Percentiles rank a stretch among this genome's conserved stretches.
Evolutionary conservation across 345 rosid species (phyloP).

Genomic region (Combretum micranthum): DNA sequence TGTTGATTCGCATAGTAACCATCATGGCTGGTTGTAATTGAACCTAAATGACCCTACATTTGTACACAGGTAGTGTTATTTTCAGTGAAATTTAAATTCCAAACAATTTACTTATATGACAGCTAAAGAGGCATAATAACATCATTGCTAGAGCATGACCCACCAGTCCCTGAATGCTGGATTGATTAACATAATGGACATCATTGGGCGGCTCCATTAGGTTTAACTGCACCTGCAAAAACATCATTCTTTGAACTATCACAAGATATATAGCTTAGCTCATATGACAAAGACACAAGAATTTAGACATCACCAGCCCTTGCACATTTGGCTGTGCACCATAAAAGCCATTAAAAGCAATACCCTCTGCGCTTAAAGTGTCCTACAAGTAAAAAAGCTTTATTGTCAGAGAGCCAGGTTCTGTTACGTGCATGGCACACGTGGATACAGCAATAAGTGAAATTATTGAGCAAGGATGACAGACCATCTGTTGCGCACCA

Average conservation of each 20-base stretch:
- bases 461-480: slow-evolving; percentile 6
- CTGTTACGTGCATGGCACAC: not conserved
- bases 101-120: not conserved
- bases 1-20: slow-evolving; percentile 40
- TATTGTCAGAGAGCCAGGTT: slow-evolving; percentile 1
- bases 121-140: slow-evolving; percentile 4
- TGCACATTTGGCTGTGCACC: slow-evolving; percentile 40
- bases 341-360: slow-evolving; percentile 36
- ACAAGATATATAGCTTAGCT: not conserved
- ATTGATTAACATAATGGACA: slow-evolving; percentile 39
- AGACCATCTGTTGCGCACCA: slow-evolving; percentile 38
- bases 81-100: not conserved
- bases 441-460: no score
- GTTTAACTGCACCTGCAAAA: slow-evolving; percentile 38
- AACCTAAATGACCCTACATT: slow-evolving; percentile 41
- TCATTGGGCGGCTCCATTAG: slow-evolving; percentile 57
- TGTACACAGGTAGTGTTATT: not conserved
- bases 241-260: not conserved
- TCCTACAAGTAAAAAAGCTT: slow-evolving; percentile 26
- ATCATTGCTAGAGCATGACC: not conserved
- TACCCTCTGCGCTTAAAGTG: slow-evolving; percentile 35
- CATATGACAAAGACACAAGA: not conserved
- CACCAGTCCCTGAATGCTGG: slow-evolving; percentile 42
- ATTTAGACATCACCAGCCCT: slow-evolving; percentile 29
- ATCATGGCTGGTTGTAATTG: slow-evolving; percentile 36